These are phyloP conservation scores for Neoconidiobolus thromboides DNA, from an alignment of 371 early-diverging fungal genomes.

Conservation along the genomic window DNA sequence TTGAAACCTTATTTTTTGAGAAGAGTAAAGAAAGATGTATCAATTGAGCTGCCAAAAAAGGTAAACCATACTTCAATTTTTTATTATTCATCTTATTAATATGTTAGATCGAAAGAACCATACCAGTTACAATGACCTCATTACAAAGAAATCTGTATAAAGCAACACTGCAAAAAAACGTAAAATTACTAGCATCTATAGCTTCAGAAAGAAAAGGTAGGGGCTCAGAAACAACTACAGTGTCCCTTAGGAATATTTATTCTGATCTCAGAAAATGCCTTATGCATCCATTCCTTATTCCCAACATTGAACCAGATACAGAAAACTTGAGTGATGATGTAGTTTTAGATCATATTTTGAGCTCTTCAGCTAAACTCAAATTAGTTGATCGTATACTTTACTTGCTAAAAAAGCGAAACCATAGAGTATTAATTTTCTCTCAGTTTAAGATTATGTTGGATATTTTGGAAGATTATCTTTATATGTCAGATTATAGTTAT, in stretches of 20 bases:
- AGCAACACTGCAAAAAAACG: no score
- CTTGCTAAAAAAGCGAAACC: conserved; percentile 72
- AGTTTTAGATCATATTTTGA: not conserved
- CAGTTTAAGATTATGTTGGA: conserved; percentile 98
- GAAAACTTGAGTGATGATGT: not conserved
- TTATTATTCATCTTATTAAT: no score
- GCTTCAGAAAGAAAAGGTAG: conserved; percentile 7
- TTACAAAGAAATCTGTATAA: no score
- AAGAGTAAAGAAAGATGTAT: not conserved
- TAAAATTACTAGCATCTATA: no score
- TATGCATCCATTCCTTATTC: conserved; percentile 98
- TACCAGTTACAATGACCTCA: conserved; percentile 13
- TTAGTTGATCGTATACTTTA: conserved; percentile 72
- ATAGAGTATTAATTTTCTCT: conserved; percentile 92
- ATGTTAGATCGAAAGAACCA: conserved; percentile 40
- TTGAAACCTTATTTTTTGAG: not conserved
- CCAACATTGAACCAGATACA: conserved; percentile 54
- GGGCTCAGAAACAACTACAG: conserved; percentile 28
- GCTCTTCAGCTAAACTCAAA: not conserved
- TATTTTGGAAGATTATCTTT: conserved; percentile 97
- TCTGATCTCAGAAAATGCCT: conserved; percentile 99
- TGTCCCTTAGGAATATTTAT: conserved; percentile 78
- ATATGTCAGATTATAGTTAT: conserved; percentile 63
- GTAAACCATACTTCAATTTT: conserved; percentile 77
- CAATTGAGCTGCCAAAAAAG: conserved; percentile 84